A percentile compares a stretch with the other conserved stretches of the same genome.
phyloP scores from a whole-genome alignment of 148 eudicot species.

The Rhododendron vialii region DNA sequence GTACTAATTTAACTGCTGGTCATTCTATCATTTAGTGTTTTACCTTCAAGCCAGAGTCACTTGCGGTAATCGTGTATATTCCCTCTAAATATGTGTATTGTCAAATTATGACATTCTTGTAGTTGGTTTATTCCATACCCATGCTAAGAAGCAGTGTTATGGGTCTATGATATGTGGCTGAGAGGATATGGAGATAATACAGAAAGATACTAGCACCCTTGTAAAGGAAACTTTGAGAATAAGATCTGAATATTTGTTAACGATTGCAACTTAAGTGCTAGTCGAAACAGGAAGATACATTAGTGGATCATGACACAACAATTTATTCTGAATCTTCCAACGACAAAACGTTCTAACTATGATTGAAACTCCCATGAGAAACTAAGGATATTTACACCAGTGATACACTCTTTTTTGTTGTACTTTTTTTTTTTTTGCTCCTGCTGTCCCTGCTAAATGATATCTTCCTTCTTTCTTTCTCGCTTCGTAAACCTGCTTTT shows the following conservation, averaged over 20 bases:
- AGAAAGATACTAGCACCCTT: not conserved
- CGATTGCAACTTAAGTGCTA: not conserved
- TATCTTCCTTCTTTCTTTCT: not conserved
- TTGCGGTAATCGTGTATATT: too few species aligned
- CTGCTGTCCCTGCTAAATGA: slow-evolving; percentile 7
- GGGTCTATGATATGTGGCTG: not conserved
- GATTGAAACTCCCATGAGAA: not conserved
- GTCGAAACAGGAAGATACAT: not conserved
- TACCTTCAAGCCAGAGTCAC: not conserved
- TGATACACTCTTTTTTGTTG: not conserved
- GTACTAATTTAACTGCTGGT: not conserved
- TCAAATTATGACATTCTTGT: not conserved
- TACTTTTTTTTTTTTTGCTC: not conserved
- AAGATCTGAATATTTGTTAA: not conserved
- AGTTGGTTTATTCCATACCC: not conserved
- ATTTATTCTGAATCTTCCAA: not conserved
- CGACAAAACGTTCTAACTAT: not conserved
- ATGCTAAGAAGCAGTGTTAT: not conserved
- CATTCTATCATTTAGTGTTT: not conserved
- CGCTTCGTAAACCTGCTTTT: not conserved
- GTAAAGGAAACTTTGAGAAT: not conserved
- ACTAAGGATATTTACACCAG: not conserved
- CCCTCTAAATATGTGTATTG: not conserved
- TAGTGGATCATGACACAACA: not conserved
- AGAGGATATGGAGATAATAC: not conserved